phyloP scores from a whole-genome alignment of 1,284 basidiomycete genomes.

The Naganishia sp. region DNA sequence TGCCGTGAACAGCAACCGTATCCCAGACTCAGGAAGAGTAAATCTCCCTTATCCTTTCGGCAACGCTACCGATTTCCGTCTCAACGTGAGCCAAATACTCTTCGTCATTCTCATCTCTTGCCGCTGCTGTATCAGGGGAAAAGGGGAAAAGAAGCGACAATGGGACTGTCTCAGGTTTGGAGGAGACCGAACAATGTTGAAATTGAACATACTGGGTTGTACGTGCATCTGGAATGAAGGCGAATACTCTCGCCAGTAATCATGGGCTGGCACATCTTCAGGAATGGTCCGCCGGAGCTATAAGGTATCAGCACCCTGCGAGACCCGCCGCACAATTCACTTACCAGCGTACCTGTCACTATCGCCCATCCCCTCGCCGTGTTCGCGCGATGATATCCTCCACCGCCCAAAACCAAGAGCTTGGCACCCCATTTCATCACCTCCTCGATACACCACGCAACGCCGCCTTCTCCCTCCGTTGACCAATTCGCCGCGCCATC shows the following conservation, averaged over 20 bases:
- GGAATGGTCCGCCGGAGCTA: slow-evolving; percentile 55
- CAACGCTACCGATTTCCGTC: slow-evolving; percentile 37
- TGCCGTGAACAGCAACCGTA: background rate
- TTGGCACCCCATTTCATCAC: slow-evolving; percentile 67
- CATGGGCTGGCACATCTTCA: slow-evolving; percentile 68
- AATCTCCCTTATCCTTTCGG: slow-evolving; percentile 39
- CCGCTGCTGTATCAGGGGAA: slow-evolving; percentile 58
- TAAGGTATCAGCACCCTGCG: background rate
- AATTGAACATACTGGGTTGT: slow-evolving; percentile 51
- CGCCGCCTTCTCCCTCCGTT: slow-evolving; percentile 63
- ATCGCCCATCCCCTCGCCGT: slow-evolving; percentile 81
- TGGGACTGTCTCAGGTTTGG: no score
- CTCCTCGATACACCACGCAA: slow-evolving; percentile 70
- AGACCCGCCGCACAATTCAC: slow-evolving; percentile 39
- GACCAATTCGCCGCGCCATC: slow-evolving; percentile 71
- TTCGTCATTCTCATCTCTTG: slow-evolving; percentile 69
- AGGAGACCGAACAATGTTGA: background rate
- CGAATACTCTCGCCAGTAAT: slow-evolving; percentile 67
- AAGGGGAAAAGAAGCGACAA: background rate
- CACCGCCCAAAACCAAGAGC: slow-evolving; percentile 55
- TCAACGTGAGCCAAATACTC: slow-evolving; percentile 55
- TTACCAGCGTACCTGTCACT: slow-evolving; percentile 71
- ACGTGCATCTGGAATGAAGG: slow-evolving; percentile 80
- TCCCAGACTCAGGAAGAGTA: background rate
- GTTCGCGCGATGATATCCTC: slow-evolving; percentile 79